Conservation (phyloP, 257 asterid species). For the Craterostigma plantagineum region DNA sequence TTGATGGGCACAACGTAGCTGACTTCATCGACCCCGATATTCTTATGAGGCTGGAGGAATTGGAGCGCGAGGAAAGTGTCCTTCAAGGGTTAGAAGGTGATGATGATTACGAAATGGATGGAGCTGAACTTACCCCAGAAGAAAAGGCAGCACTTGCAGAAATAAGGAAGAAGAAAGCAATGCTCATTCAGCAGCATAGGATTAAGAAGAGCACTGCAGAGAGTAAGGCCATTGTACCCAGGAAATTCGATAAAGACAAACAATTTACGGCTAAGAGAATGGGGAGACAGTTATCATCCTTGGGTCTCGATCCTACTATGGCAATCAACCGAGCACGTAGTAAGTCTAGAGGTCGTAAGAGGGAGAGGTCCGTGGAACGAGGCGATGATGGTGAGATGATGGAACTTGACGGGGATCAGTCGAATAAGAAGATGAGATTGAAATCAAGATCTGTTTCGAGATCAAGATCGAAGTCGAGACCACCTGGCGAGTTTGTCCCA, state of each 20-base stretch:
- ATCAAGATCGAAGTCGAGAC: slow-evolving; percentile 35
- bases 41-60: slow-evolving; percentile 68
- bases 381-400: slow-evolving; percentile 25
- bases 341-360: slow-evolving; percentile 77
- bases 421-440: slow-evolving; percentile 41
- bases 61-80: slow-evolving; percentile 71
- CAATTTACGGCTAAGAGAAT: slow-evolving; percentile 49
- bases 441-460: slow-evolving; percentile 42
- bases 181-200: slow-evolving; percentile 70
- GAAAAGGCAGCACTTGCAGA: slow-evolving; percentile 45
- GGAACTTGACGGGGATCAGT: slow-evolving; percentile 58
- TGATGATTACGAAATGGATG: slow-evolving; percentile 77
- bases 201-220: slow-evolving; percentile 79
- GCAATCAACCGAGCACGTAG: slow-evolving; percentile 79
- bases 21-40: slow-evolving; percentile 92
- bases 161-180: slow-evolving; percentile 65
- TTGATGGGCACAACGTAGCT: slow-evolving; percentile 85
- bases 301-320: slow-evolving; percentile 64
- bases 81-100: slow-evolving; percentile 54
- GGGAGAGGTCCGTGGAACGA: slow-evolving; percentile 76
- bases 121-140: slow-evolving; percentile 60
- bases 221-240: slow-evolving; percentile 67
- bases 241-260: slow-evolving; percentile 69
- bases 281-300: slow-evolving; percentile 60
- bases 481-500: slow-evolving; percentile 50